phyloP scores from a whole-genome alignment of 2,329 filamentous ascomycete genomes.

The Elsinoe arachidis region DNA sequence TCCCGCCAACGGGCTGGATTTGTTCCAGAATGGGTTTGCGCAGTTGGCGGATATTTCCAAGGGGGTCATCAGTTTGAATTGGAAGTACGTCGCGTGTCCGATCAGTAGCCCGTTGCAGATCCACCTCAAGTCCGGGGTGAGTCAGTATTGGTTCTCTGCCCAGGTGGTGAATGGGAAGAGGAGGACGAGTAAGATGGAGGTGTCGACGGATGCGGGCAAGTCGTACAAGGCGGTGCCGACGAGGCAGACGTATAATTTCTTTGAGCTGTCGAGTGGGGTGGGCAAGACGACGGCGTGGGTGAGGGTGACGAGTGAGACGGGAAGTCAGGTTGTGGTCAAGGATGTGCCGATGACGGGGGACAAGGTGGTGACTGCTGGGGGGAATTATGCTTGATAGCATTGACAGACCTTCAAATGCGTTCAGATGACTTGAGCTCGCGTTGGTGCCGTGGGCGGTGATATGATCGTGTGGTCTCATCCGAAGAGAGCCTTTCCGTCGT shows the following conservation, averaged over 20 bases:
- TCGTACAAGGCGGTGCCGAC: constrained; percentile 18
- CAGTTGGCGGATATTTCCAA: constrained; percentile 36
- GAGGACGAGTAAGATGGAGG: constrained; percentile 19
- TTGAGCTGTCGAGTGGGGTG: constrained; percentile 16
- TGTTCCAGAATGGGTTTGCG: constrained; percentile 45
- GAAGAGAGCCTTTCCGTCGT: constrained; percentile 40
- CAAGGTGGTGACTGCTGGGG: constrained; percentile 16
- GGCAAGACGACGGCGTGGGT: constrained; percentile 18
- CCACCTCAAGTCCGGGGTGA: constrained; percentile 19
- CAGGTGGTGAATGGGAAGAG: constrained; percentile 20
- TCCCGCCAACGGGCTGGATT: constrained; percentile 46
- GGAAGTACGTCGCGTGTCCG: constrained; percentile 24
- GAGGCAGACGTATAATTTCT: constrained; percentile 21
- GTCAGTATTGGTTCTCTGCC: constrained; percentile 21
- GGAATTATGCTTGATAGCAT: constrained; percentile 19
- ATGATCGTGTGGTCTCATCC: constrained; percentile 20
- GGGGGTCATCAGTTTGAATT: constrained; percentile 36
- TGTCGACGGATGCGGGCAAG: constrained; percentile 19
- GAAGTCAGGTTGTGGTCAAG: constrained; percentile 13
- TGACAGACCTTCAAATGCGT: background rate
- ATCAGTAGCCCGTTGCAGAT: constrained; percentile 18
- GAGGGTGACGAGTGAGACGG: constrained; percentile 17
- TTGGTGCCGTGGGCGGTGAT: too few species aligned
- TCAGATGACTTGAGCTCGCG: too few species aligned
- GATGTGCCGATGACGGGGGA: constrained; percentile 18